Evolutionary conservation across 1,284 basidiomycete genomes (phyloP).

Genomic region (Leccinum pachyderme): DNA sequence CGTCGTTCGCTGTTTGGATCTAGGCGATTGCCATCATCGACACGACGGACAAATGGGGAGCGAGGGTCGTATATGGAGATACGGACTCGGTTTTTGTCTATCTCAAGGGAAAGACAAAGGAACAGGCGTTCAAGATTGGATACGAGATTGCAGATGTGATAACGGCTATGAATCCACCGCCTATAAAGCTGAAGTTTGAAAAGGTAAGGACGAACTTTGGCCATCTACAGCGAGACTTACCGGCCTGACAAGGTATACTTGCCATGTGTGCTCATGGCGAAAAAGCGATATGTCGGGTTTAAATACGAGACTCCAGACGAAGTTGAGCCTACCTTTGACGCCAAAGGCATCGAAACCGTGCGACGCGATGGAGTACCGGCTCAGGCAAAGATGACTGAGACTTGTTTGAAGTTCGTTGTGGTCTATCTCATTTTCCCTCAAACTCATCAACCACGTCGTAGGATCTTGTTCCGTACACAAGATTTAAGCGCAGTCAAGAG

Average conservation of each 20-base stretch:
- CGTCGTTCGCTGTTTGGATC: neutral
- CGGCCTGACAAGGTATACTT: constrained; percentile 72
- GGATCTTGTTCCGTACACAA: constrained; percentile 85
- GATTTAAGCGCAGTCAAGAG: constrained; percentile 88
- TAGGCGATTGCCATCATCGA: constrained; percentile 87
- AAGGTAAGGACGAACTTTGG: constrained; percentile 54
- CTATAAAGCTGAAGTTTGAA: constrained; percentile 96
- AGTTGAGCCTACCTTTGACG: constrained; percentile 81
- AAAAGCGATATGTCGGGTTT: constrained; percentile 96
- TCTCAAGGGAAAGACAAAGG: constrained; percentile 84
- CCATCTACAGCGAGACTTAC: neutral
- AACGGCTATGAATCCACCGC: constrained; percentile 84
- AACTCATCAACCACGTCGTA: constrained; percentile 30
- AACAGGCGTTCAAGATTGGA: constrained; percentile 91
- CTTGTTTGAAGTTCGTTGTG: constrained; percentile 68
- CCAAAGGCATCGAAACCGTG: constrained; percentile 97
- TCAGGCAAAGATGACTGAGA: constrained; percentile 88
- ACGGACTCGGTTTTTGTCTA: constrained; percentile 95
- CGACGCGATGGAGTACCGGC: constrained; percentile 88
- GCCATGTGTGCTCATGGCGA: constrained; percentile 90
- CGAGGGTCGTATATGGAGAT: constrained; percentile 95
- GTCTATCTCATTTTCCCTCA: neutral
- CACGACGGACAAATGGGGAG: constrained; percentile 79
- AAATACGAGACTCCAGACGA: constrained; percentile 89
- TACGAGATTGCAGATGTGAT: constrained; percentile 89